phyloP scores from a whole-genome alignment of 768 basidiomycete species.

The Psilocybe cyanescens region DNA sequence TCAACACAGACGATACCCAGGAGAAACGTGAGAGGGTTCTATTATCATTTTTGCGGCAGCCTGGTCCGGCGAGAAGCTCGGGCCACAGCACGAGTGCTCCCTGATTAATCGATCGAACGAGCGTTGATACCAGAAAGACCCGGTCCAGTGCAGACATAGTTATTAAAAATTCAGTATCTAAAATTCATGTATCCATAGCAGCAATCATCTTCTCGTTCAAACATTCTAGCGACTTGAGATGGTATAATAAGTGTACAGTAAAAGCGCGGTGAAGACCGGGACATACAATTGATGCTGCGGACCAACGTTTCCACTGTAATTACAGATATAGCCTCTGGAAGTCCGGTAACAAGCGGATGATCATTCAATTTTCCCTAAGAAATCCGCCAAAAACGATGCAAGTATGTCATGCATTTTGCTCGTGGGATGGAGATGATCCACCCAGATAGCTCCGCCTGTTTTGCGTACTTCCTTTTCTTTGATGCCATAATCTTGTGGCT shows the following conservation, averaged over 20 bases:
- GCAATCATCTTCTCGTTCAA: background rate
- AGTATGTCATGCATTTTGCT: conserved; percentile 51
- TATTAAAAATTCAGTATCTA: background rate
- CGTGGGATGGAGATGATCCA: conserved; percentile 55
- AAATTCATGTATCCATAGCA: conserved; percentile 1
- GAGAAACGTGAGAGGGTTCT: background rate
- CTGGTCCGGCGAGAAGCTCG: background rate
- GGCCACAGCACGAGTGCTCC: conserved; percentile 16
- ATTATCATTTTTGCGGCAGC: background rate
- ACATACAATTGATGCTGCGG: background rate
- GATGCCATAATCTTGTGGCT: conserved; percentile 46
- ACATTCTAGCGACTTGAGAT: background rate
- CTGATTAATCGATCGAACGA: background rate
- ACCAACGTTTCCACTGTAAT: background rate
- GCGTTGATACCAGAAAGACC: background rate
- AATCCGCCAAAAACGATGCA: conserved; percentile 45
- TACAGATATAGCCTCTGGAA: background rate
- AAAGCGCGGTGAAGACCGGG: background rate
- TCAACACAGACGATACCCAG: background rate
- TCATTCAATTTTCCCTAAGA: conserved; percentile 28
- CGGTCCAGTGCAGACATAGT: background rate
- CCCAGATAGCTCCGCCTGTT: conserved; percentile 47
- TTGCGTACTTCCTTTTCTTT: conserved; percentile 32
- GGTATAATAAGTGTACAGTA: background rate
- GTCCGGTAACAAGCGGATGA: background rate